Base-by-base conservation (phyloP, 306 rosid species). In the Trifolium subterraneum region DNA sequence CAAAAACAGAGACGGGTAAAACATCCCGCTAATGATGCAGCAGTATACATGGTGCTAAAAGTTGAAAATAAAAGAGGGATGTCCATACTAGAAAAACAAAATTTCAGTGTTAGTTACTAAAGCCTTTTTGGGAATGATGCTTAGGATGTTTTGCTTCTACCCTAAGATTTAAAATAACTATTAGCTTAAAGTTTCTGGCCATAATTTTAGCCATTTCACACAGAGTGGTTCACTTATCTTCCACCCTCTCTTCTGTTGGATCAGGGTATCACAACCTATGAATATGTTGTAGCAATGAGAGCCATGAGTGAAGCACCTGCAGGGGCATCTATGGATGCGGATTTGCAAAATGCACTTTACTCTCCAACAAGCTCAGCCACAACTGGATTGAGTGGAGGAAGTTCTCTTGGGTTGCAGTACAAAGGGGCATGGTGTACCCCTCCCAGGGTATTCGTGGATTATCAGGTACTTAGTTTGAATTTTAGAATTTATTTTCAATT, bases 401-500 rank as follows among this genome's bases (percentile, higher is more conserved):
- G 98, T 84, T 93, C 97, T 74, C 82, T 91, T 66, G 92, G 98
- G 47, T 85, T 91, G 83, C 97, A 84, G 48, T 88, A 91, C 84
- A 93, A 91, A 87, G 97, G 94, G 64, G 92, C 94, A n/a, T 91
- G 96, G 96, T 93, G 98, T 82, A 93, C 98, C 61, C 98, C 97
- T 74, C 97, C 98, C 12, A 83, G 98, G 78, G 96, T 93, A 63
- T 93, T 93, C 39, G 91, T 93, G 72, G 98, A 93, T 82, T 88
- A 91, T 87, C 96, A 93, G 97, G 98, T 93, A 83, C 74, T 73
- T 77, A 27, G 25, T 20, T 36, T 75, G 25, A 15, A 44, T 13
- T 44, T 68, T 60, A n/a, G 15, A 44, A n/a, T 38, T 68, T 64
- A 68, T 68, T 69, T 68, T 77, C 31, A 14, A 47, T 15, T 65